phyloP scores from a whole-genome alignment of 305 asterid genomes.

The Euphrasia arctica region DNA sequence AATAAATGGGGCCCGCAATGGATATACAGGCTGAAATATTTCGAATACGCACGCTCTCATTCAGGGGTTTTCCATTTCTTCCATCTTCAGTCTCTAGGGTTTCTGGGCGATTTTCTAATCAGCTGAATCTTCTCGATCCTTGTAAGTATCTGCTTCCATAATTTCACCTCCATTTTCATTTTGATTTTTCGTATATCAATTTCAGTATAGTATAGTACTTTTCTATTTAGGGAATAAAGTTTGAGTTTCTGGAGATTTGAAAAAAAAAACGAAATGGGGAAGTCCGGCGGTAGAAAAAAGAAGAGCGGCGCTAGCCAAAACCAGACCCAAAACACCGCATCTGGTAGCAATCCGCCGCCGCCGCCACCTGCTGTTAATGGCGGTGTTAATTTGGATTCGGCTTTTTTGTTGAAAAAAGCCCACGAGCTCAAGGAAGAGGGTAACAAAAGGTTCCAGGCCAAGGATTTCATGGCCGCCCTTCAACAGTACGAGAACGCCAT shows the following conservation, averaged over 20 bases:
- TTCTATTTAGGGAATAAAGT: conserved; percentile 22
- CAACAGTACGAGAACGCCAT: conserved; percentile 80
- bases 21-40: not conserved
- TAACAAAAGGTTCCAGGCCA: conserved; percentile 74
- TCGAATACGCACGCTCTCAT: too few relatives aligned
- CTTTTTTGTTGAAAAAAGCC: conserved; percentile 70
- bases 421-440: conserved; percentile 97
- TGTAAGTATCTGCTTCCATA: conserved; percentile 39
- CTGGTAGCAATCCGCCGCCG: conserved; percentile 18
- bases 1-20: conserved; percentile 4
- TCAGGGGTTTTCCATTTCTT: not conserved
- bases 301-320: conserved; percentile 45
- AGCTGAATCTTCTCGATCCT: not conserved
- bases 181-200: not conserved
- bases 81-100: conserved; percentile 24
- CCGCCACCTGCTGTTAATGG: conserved; percentile 53
- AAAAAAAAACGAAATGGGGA: conserved; percentile 58
- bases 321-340: conserved; percentile 24
- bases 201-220: not conserved
- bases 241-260: conserved; percentile 28
- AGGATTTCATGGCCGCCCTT: conserved; percentile 77
- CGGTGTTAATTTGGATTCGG: conserved; percentile 53
- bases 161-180: not conserved
- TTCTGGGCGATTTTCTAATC: conserved; percentile 10
- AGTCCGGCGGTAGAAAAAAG: conserved; percentile 89